These are phyloP conservation scores for Pleurotus cornucopiae DNA, from an alignment of 768 basidiomycete species.

Conservation along the genomic window DNA sequence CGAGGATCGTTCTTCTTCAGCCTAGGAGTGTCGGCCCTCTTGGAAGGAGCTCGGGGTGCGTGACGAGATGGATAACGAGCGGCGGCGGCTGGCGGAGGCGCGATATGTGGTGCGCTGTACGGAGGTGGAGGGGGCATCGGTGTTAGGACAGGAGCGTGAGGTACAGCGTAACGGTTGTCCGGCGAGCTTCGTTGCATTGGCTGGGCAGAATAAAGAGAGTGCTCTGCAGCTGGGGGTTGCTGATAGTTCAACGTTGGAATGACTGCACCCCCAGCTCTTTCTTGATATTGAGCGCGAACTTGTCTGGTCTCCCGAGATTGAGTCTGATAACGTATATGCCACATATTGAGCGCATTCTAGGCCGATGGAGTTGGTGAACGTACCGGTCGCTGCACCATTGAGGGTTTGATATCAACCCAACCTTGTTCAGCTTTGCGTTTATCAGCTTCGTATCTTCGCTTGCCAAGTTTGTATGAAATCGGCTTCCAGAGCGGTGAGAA, in stretches of 20 bases:
- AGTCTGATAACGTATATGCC: too few species aligned
- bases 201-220: not conserved
- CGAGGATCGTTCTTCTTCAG: not conserved
- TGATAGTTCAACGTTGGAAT: not conserved
- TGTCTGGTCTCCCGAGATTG: too few species aligned
- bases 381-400: not conserved
- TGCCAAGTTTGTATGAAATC: not conserved
- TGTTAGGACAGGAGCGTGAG: not conserved
- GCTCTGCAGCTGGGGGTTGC: not conserved
- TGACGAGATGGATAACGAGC: not conserved
- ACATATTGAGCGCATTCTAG: not conserved
- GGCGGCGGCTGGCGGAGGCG: not conserved
- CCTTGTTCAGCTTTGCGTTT: not conserved
- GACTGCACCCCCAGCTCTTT: not conserved
- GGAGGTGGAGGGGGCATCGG: not conserved
- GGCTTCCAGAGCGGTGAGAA: conserved; percentile 3
- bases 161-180: not conserved
- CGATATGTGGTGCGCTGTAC: not conserved
- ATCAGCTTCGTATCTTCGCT: conserved; percentile 4
- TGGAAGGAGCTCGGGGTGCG: not conserved
- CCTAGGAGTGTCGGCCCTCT: not conserved
- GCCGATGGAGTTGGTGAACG: not conserved
- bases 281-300: not conserved
- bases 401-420: conserved; percentile 1
- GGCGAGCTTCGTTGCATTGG: not conserved